A percentile compares a stretch with the other conserved stretches of the same genome.
phyloP scores from a whole-genome alignment of 495 filamentous ascomycete species.

The Podospora australis region DNA sequence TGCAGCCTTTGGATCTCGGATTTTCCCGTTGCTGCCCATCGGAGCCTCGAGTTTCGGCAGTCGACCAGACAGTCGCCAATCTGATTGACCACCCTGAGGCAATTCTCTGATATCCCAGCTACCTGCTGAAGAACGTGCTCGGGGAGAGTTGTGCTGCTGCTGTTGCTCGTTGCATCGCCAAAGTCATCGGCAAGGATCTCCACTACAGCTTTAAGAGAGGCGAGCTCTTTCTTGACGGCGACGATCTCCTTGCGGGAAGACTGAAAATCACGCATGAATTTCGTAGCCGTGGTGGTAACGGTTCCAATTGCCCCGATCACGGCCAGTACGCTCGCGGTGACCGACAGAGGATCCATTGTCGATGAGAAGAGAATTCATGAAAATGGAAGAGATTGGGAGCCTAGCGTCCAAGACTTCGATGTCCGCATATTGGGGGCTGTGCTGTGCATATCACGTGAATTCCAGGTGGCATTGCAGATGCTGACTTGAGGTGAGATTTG shows the following conservation, averaged over 20 bases:
- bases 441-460: too few species aligned
- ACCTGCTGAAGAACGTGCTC: background rate
- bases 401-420: too few species aligned
- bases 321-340: background rate
- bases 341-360: conserved; percentile 1
- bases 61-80: background rate
- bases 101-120: background rate
- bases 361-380: too few species aligned
- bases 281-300: background rate
- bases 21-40: background rate
- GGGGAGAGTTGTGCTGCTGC: too few species aligned
- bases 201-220: background rate
- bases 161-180: background rate
- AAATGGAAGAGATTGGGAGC: too few species aligned
- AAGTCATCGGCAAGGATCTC: background rate
- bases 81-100: background rate
- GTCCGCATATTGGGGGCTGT: too few species aligned
- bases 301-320: background rate
- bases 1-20: background rate
- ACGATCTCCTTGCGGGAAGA: background rate
- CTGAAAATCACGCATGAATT: background rate
- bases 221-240: background rate
- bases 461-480: too few species aligned
- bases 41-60: background rate
- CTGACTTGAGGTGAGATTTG: too few species aligned